Percentiles rank a stretch among this genome's conserved stretches.
phyloP scores from a whole-genome alignment of 2,329 filamentous ascomycete genomes.

The Talaromyces sp. region DNA sequence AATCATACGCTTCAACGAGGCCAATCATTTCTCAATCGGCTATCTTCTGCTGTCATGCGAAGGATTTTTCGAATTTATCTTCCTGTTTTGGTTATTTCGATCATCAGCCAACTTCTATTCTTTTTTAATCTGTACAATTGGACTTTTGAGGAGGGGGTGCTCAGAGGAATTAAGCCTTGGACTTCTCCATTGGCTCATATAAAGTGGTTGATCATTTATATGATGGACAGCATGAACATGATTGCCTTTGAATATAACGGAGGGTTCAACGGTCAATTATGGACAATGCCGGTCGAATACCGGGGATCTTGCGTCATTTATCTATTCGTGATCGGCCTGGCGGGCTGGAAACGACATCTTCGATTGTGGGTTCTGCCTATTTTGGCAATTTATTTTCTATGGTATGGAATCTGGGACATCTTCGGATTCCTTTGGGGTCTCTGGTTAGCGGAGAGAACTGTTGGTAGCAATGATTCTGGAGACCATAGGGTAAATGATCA shows the following conservation, averaged over 20 bases:
- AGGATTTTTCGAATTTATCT: constrained; percentile 24
- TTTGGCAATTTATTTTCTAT: constrained; percentile 21
- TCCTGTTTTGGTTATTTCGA: constrained; percentile 21
- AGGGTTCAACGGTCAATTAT: constrained; percentile 24
- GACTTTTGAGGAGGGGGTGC: constrained; percentile 21
- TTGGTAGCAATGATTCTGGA: not conserved
- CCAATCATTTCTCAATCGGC: constrained; percentile 17
- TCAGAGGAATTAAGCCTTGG: constrained; percentile 21
- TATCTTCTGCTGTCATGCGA: constrained; percentile 22
- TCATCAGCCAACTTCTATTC: constrained; percentile 22
- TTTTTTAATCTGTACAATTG: constrained; percentile 23
- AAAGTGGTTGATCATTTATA: constrained; percentile 21
- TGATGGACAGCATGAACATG: constrained; percentile 24
- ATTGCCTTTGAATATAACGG: constrained; percentile 23
- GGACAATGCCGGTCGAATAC: constrained; percentile 27
- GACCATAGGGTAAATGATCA: not conserved
- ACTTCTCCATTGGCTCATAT: constrained; percentile 22
- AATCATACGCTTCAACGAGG: constrained; percentile 9
- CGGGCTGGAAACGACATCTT: constrained; percentile 20
- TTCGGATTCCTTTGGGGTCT: constrained; percentile 25
- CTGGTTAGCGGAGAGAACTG: constrained; percentile 21
- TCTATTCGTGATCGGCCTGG: constrained; percentile 21
- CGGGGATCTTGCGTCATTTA: constrained; percentile 25
- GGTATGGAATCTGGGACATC: constrained; percentile 25
- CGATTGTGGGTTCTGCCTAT: constrained; percentile 18